These are phyloP conservation scores for Cryptosporidium andersoni DNA, from an alignment of 169 alveolate genomes.

Conservation along the genomic window DNA sequence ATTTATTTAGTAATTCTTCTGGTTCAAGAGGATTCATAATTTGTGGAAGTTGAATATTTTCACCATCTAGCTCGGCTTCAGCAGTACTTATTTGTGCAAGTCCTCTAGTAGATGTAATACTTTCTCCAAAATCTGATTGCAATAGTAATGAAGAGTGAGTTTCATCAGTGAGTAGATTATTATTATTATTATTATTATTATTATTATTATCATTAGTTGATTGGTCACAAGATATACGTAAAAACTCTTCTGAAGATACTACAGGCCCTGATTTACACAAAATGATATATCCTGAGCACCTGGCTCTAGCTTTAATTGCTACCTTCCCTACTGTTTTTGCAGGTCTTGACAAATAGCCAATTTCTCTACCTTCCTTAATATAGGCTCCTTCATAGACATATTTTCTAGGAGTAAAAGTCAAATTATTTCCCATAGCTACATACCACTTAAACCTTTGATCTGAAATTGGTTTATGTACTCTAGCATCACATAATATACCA, in stretches of 20 bases:
- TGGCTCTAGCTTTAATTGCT: constrained; percentile 60
- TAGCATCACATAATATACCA: constrained; percentile 63
- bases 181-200: background rate
- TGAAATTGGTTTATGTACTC: constrained; percentile 57
- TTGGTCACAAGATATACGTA: constrained; percentile 54
- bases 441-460: constrained; percentile 62
- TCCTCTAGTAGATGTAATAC: constrained; percentile 58
- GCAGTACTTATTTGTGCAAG: constrained; percentile 35
- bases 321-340: constrained; percentile 58
- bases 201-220: constrained; percentile 6
- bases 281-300: constrained; percentile 59
- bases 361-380: constrained; percentile 64
- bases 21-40: constrained; percentile 8
- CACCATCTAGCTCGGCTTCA: constrained; percentile 29
- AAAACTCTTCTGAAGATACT: constrained; percentile 45
- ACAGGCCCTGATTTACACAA: constrained; percentile 57
- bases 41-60: constrained; percentile 37
- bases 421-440: constrained; percentile 42
- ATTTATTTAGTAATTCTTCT: background rate
- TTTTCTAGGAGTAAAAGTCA: constrained; percentile 47
- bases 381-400: constrained; percentile 58
- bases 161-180: background rate
- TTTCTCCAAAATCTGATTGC: constrained; percentile 60
- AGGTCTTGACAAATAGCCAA: constrained; percentile 53
- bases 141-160: constrained; percentile 58